phyloP scores from a whole-genome alignment of 352 stramenopile genomes.

The Ophiocytium majus region DNA sequence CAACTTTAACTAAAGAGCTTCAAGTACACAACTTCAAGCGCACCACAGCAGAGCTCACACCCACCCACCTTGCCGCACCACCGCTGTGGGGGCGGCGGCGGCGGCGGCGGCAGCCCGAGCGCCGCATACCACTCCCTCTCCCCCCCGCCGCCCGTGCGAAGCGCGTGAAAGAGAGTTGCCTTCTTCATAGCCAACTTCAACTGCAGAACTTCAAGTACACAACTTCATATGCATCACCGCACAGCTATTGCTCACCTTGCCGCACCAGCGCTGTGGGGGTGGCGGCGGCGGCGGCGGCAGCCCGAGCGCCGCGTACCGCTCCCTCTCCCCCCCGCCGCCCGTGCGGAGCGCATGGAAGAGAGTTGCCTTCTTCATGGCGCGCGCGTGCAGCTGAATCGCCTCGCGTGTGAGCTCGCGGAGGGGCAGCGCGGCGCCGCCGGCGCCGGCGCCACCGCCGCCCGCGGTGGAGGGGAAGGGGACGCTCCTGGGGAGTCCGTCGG shows the following conservation, averaged over 20 bases:
- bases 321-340: conserved; percentile 61
- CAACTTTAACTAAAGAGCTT: neutral
- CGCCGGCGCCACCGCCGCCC: conserved; percentile 36
- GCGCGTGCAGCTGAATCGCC: conserved; percentile 79
- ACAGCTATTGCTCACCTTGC: conserved; percentile 74
- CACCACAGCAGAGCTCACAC: no score
- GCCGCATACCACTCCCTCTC: conserved; percentile 67
- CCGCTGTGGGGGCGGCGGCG: no score
- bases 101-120: conserved; percentile 16
- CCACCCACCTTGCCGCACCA: neutral
- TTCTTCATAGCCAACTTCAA: conserved; percentile 94
- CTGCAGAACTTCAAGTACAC: no score
- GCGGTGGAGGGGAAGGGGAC: conserved; percentile 41
- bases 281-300: conserved; percentile 67
- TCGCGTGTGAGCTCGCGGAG: conserved; percentile 78
- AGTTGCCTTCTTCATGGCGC: conserved; percentile 85
- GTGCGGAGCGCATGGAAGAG: conserved; percentile 64
- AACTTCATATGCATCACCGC: no score
- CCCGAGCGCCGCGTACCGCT: conserved; percentile 65
- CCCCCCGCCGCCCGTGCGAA: conserved; percentile 60
- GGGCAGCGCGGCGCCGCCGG: conserved; percentile 48
- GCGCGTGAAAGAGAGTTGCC: conserved; percentile 68
- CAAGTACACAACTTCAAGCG: no score
- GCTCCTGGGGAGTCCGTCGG: conserved; percentile 71
- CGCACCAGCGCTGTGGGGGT: conserved; percentile 59